Evolutionary conservation across 805 yeast species (phyloP).

Genomic region (Suhomyces sp.): DNA sequence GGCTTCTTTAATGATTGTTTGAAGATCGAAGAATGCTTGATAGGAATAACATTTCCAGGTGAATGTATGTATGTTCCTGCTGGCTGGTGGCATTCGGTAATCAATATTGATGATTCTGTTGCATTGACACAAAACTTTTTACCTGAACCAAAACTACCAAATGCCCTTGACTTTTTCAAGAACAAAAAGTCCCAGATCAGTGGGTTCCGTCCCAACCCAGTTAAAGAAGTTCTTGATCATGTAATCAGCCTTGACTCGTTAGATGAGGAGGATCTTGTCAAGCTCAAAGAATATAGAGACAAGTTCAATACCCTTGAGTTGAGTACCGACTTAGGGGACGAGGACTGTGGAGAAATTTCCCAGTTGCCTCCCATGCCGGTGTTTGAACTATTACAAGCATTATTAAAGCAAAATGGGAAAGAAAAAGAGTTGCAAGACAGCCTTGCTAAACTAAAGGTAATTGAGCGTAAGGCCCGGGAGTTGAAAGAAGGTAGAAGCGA

Average conservation of each 20-base stretch:
- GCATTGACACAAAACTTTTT: slow-evolving; percentile 91
- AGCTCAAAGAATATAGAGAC: slow-evolving; percentile 25
- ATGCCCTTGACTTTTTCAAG: slow-evolving; percentile 64
- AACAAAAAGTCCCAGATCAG: slow-evolving; percentile 68
- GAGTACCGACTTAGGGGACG: slow-evolving; percentile 35
- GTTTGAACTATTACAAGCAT: slow-evolving; percentile 55
- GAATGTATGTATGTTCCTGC: slow-evolving; percentile 88
- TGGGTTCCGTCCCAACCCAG: slow-evolving; percentile 66
- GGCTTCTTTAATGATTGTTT: slow-evolving; percentile 76
- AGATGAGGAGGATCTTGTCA: slow-evolving; percentile 9
- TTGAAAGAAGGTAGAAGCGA: slow-evolving; percentile 40
- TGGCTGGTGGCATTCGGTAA: slow-evolving; percentile 98
- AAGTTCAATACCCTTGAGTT: slow-evolving; percentile 22
- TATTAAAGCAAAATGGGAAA: slow-evolving; percentile 42
- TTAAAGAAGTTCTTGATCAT: slow-evolving; percentile 34
- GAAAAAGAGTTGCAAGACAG: slow-evolving; percentile 31
- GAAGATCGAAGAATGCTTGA: slow-evolving; percentile 51
- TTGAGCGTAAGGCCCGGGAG: slow-evolving; percentile 31
- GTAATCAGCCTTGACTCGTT: slow-evolving; percentile 8
- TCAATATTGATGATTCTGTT: slow-evolving; percentile 76
- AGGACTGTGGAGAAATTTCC: slow-evolving; percentile 61
- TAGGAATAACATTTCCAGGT: slow-evolving; percentile 76
- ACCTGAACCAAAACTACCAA: slow-evolving; percentile 58
- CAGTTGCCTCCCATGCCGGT: slow-evolving; percentile 51
- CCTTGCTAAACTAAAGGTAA: slow-evolving; percentile 25